These are phyloP conservation scores for Geotrichum citri-aurantii DNA, from an alignment of 1,139 yeast genomes.

Conservation along the genomic window DNA sequence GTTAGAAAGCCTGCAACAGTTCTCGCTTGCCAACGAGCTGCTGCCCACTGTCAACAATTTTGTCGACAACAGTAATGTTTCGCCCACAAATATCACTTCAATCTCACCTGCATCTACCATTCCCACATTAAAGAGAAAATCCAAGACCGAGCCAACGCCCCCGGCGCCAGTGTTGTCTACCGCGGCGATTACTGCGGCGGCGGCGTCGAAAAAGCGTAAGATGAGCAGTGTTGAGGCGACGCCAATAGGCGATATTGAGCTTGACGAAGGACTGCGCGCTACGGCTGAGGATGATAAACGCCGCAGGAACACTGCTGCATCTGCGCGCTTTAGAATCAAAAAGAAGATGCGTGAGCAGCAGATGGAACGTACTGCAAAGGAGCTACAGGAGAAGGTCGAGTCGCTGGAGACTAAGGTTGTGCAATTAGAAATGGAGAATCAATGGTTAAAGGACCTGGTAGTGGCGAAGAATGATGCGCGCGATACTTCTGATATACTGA, in stretches of 20 bases:
- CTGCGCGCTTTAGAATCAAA: slow-evolving; percentile 72
- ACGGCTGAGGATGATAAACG: slow-evolving; percentile 53
- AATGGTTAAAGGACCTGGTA: slow-evolving; percentile 66
- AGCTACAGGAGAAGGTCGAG: slow-evolving; percentile 55
- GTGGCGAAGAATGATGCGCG: slow-evolving; percentile 51
- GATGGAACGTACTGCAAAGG: slow-evolving; percentile 62
- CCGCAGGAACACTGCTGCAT: slow-evolving; percentile 71
- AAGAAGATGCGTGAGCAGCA: slow-evolving; percentile 80
- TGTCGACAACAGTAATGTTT: background rate
- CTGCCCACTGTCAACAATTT: slow-evolving; percentile 5
- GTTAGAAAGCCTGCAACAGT: slow-evolving; percentile 14
- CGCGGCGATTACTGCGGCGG: background rate
- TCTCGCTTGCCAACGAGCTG: slow-evolving; percentile 15
- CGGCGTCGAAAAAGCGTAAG: slow-evolving; percentile 7
- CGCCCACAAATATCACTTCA: background rate
- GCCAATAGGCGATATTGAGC: background rate
- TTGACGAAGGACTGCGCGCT: background rate
- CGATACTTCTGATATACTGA: slow-evolving; percentile 30
- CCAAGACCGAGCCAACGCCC: background rate
- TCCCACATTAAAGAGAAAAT: background rate
- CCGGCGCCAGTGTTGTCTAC: background rate
- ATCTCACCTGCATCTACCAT: slow-evolving; percentile 10
- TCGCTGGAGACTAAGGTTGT: slow-evolving; percentile 55
- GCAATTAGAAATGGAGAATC: slow-evolving; percentile 79
- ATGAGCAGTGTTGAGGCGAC: background rate